Evolutionary conservation across 306 rosid species (phyloP), one percentile per base, ranked within the genome.

Genomic region (Carpinus viminea): DNA sequence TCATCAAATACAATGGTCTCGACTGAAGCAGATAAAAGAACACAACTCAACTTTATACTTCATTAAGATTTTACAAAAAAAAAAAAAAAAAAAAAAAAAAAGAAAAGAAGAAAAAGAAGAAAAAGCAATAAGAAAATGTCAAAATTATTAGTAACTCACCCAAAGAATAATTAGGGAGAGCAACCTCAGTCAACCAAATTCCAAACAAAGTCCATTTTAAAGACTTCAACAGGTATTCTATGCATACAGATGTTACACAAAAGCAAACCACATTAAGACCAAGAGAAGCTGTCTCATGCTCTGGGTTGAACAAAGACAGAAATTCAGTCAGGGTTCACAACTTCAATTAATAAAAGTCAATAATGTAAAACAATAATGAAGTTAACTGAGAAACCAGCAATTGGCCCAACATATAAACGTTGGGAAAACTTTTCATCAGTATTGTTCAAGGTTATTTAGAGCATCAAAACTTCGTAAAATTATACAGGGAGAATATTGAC

Each of bases 401-500:
- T 24, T 61, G 38, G 15, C 66, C 46, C 38, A 73, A 72, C 15
- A 9, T 16, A 10, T 52, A 17, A 8, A 5, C 6, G 9, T 72
- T 72, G 46, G 43, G 43, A 51, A 18, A 51, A 51, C 8, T 50
- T 48, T 52, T 48, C 10, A 65, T 15, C 46, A 31, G 26, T 65
- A 57, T 57, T 8, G 11, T 3, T 65, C 15, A 36, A 36, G 15
- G 24, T 38, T 48, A 24, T 31, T 41, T 26, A 5, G 68, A 2
- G 16, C 11, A 12, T 41, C 72, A 36, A 68, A 17, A 12, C 20
- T 10, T 65, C 71, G 36, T 18, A 65, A 36, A 65, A 70, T 70
- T 55, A 24, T 57, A 9, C 50, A 55, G 18, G 54, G 60, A 81
- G 71, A 68, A 85, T 69, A 68, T 38, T 59, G 71, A 55, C 68